Base-by-base conservation (phyloP, 352 stramenopile species). In the Peronospora belbahrii region DNA sequence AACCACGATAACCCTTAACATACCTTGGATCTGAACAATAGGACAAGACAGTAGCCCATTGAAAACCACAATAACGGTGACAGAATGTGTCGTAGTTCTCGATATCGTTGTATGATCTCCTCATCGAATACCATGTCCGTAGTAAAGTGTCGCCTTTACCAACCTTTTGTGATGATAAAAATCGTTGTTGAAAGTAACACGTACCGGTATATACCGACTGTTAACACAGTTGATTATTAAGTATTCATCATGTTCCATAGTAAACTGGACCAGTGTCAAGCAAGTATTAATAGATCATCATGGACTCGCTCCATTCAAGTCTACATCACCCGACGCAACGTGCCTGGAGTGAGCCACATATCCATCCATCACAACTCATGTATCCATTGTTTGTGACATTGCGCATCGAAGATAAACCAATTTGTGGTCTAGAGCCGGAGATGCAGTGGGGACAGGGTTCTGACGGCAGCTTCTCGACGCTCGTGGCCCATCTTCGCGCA, bases 301-400 rank as follows among this genome's bases (percentile, higher is more conserved):
- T 67, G 59, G 54, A 67, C 40, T 64, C 54, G 6, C 59, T 95
- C 42, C 83, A 95, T 65, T 82, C 81, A 13, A 83, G 76, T 30
- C 65, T 95, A 60, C 77, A 91, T 60, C 81, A 91, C 55, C 62
- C 75, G 4, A 78, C 77, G 32, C 72, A 90, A 48, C 77, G 83
- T 52, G 70, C 77, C 11, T 95, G 83, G 83, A 88, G 73, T 44
- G 83, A 95, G 74, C 79, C 81, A 39, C 80, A 90, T 50, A 57
- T 95, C 36, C 83, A 95, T 59, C 74, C 77, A 53, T 90, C 78
- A 49, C 83, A 95, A 69, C 76, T 95, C 58, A 74, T 95, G 48
- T 95, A 91, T 67, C 83, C 83, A 42, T 68, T 95, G n/a, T 95
- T 95, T 54, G 78, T 94, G 49, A 95, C 84, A 27, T 19, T 65